Evolutionary conservation across 805 yeast genomes (phyloP).

Genomic region (Wickerhamomyces xylosicus): DNA sequence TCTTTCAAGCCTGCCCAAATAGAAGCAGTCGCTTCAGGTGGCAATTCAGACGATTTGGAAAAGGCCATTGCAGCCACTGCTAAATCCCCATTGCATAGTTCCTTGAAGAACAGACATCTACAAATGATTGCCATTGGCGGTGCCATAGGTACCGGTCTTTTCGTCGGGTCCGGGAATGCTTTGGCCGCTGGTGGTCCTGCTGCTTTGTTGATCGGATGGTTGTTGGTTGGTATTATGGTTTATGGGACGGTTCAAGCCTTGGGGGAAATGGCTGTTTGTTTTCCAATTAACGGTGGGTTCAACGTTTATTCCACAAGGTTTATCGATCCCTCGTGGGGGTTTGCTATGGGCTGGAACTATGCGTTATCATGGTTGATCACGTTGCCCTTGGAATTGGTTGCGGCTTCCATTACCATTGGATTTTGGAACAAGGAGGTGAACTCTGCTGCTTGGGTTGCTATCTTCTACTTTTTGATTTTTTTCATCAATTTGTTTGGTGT

Average conservation of each 20-base stretch:
- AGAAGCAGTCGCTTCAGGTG: conserved; percentile 24
- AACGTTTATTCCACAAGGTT: too few relatives aligned
- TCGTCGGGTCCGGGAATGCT: conserved; percentile 69
- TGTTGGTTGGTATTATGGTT: conserved; percentile 44
- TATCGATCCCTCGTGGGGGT: conserved; percentile 44
- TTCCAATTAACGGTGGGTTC: conserved; percentile 45
- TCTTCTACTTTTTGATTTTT: conserved; percentile 36
- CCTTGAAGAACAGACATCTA: conserved; percentile 41
- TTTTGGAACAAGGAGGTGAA: conserved; percentile 39
- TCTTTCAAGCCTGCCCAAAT: conserved; percentile 13
- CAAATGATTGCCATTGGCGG: too few relatives aligned
- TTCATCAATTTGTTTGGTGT: conserved; percentile 41
- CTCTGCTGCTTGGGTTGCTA: too few relatives aligned
- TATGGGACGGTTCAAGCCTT: conserved; percentile 45
- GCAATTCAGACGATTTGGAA: conserved; percentile 61
- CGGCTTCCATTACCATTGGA: conserved; percentile 44
- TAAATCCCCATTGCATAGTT: conserved; percentile 24
- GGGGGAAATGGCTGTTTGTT: conserved; percentile 43
- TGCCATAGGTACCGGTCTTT: conserved; percentile 71
- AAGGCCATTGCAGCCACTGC: too few relatives aligned
- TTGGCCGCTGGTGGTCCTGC: conserved; percentile 65
- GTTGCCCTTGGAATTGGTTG: conserved; percentile 47
- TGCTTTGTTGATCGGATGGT: conserved; percentile 34
- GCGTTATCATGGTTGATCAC: conserved; percentile 44
- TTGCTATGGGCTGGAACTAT: conserved; percentile 42